Base-by-base conservation (phyloP, 2,329 filamentous ascomycete species). In the Colletotrichum sp. region DNA sequence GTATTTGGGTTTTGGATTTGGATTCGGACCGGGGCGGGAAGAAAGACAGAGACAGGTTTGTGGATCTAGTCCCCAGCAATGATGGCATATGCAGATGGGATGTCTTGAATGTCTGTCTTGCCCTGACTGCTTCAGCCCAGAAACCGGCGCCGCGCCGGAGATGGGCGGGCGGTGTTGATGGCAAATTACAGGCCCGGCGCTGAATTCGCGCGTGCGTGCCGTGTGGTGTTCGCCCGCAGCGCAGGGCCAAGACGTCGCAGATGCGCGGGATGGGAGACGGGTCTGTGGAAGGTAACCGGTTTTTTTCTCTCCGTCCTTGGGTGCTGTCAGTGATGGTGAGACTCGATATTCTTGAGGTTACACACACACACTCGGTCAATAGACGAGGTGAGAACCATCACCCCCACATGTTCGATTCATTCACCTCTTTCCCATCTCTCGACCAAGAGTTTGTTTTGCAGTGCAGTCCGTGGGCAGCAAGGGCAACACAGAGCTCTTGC, bases 351-450 rank as follows among this genome's bases (percentile, higher is more conserved):
- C 25, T 58, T n/a, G 43, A 27, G 13, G 55, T 58, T 18, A 58
- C 9, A 30, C 55, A 25, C 5, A 0, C 36, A 30, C n/a, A 56
- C 34, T 3, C 18, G 9, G 36, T 6, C 9, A 3, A 22, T 52
- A 52, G 43, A 52, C 43, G 43, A 52, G 39, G 43, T 25, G 43
- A 25, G 34, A 28, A 28, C 36, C 39, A n/a, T 48, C 39, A 58
- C 16, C 55, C 55, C 71, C 66, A 71, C 58, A 66, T 48, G 43
- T 66, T 71, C 67, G 71, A 74, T 74, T 65, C 58, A 52, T 71
- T 66, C 48, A 56, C 52, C 10, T 27, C 64, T 30, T 52, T 74
- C 27, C 13, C 60, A 65, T 13, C 43, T 13, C 0, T 52, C n/a
- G 12, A 12, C 43, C n/a, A 52, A 52, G 43, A 52, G 43, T 22